Evolutionary conservation across 495 filamentous ascomycete species (phyloP).

Genomic region (Letharia lupina): DNA sequence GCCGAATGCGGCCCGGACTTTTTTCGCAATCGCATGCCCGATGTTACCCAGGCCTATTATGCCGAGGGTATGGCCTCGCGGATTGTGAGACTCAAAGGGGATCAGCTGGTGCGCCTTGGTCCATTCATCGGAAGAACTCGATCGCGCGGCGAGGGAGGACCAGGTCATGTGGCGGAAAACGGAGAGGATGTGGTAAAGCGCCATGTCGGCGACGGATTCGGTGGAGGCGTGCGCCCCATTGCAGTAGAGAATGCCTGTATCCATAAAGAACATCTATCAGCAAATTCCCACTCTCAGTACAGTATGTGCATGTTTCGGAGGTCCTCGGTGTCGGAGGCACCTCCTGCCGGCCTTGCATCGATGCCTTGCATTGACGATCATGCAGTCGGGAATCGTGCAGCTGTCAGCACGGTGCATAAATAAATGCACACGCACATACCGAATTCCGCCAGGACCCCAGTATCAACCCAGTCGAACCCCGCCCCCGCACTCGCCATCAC

Average conservation of each 20-base stretch:
- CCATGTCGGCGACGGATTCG: conserved; percentile 60
- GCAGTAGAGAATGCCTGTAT: conserved; percentile 58
- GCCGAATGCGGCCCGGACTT: conserved; percentile 49
- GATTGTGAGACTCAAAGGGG: conserved; percentile 50
- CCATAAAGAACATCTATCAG: background rate
- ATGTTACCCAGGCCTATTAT: conserved; percentile 64
- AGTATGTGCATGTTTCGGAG: background rate
- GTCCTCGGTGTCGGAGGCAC: background rate
- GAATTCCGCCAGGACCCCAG: conserved; percentile 53
- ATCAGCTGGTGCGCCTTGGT: conserved; percentile 48
- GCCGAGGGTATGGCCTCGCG: conserved; percentile 45
- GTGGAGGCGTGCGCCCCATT: conserved; percentile 61
- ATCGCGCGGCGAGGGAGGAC: conserved; percentile 48
- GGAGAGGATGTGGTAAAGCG: conserved; percentile 54
- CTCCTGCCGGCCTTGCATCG: background rate
- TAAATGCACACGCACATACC: conserved; percentile 39
- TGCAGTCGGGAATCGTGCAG: background rate
- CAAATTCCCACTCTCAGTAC: background rate
- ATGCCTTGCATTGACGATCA: conserved; percentile 3
- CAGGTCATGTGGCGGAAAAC: conserved; percentile 57
- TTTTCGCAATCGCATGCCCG: conserved; percentile 56
- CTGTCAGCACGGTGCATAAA: background rate
- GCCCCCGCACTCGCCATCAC: conserved; percentile 67
- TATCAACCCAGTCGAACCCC: conserved; percentile 72
- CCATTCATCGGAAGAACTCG: conserved; percentile 36